Base-by-base conservation (phyloP, 1,139 yeast species). In the Pichia sp. region DNA sequence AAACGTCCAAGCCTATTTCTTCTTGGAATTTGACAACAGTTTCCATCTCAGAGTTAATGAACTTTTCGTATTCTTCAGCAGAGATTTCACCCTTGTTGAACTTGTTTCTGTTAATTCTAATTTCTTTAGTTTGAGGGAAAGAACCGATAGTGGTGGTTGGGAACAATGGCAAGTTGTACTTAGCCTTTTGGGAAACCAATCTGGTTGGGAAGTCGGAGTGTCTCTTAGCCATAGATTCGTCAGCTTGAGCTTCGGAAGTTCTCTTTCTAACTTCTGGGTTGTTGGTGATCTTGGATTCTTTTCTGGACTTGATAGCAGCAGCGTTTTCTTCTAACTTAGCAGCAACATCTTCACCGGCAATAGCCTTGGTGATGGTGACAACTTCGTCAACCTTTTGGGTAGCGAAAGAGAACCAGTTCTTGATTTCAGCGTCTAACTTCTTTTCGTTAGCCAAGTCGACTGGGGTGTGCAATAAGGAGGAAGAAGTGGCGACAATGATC, bases 81-180 rank as follows among this genome's bases (percentile, higher is more conserved):
- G 97, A 76, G 71, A 93, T 85, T 71, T 88, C 87, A 75, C 99
- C 99, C 86, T 93, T 93, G 76, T 87, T 81, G 78, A 88, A 91
- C 81, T 93, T 93, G 86, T 92, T 91, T 84, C 99, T 92, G 87
- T 88, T 87, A 76, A 92, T 76, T 84, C 99, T 90, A 77, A 93
- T 93, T 75, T 93, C 99, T 83, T 90, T 90, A 75, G 99, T 93
- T 83, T 93, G 99, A 69, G 99, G 99, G 98, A 93, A 93, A 64
- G 99, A 93, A 77, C 99, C 99, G 76, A 93, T 93, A 69, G 99
- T 93, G 75, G 99, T 93, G 73, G 99, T 93, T 78, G 99, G 99
- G 96, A 93, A 93, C 73, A 89, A 80, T 68, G 99, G 99, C 75
- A 93, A 82, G 81, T 92, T 88, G 82, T 89, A 89, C 73, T 84